Conservation (phyloP, 495 filamentous ascomycete species). For the Talaromyces nanjingensis region DNA sequence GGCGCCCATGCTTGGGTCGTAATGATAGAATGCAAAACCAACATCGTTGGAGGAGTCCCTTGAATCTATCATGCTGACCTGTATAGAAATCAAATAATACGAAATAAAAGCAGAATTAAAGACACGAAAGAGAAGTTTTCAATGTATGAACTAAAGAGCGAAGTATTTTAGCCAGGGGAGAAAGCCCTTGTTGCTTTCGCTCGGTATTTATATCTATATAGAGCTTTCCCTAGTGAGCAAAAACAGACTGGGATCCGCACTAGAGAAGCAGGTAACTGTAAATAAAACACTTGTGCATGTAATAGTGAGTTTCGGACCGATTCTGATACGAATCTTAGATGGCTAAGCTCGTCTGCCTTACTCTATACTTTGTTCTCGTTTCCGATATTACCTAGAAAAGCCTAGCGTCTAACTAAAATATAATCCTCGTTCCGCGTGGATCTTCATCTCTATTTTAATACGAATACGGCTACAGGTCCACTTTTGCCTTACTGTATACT, state of each 20-base stretch:
- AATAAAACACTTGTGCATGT: background rate
- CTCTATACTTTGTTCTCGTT: background rate
- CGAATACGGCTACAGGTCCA: no score
- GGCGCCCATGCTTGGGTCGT: conserved; percentile 38
- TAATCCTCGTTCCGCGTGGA: background rate
- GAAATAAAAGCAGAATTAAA: conserved; percentile 5
- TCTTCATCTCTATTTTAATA: no score
- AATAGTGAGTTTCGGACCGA: background rate
- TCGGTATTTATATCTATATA: background rate
- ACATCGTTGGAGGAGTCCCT: conserved; percentile 3
- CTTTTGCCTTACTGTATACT: no score
- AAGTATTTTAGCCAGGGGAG: background rate
- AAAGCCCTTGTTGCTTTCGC: conserved; percentile 1
- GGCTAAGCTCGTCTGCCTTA: background rate
- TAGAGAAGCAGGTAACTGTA: no score
- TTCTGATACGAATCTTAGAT: background rate
- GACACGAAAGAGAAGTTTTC: background rate
- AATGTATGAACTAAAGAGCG: background rate
- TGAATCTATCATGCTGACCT: background rate
- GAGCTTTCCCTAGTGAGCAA: background rate
- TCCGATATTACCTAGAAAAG: background rate
- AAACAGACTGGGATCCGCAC: background rate
- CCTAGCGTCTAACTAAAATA: background rate
- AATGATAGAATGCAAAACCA: conserved; percentile 14
- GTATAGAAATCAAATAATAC: background rate